Evolutionary conservation across 148 eudicot genomes (phyloP), one percentile per base, ranked within the genome.

Genomic region (Suaeda aralocaspica): DNA sequence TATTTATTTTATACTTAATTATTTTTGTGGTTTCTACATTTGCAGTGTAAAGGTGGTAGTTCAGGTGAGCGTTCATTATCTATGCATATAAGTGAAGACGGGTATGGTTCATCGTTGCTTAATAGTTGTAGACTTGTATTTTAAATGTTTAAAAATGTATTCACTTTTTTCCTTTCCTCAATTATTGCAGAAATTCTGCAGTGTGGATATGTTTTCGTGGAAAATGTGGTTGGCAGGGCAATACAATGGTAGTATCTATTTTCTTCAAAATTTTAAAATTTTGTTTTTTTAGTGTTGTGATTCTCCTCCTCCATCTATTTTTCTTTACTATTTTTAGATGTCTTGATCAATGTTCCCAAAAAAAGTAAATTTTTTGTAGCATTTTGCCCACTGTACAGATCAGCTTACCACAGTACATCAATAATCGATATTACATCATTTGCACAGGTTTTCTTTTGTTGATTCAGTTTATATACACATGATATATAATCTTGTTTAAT

Each of bases 211-310:
- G 96, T 69, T 77, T 77, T 69, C 83, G 93, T 59, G 91, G 81
- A 51, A 91, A 82, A 74, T 91, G 96, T 79, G 93, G 93, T 52
- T 91, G 96, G 96, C 82, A 55, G 60, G 96, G 96, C 72, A 74
- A 61, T 74, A 76, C 84, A 55, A 77, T 66, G 72, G 92, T 88
- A 74, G 55, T 16, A 29, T 6, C 46, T 5, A 44, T 9, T 25
- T 24, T 19, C 15, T 56, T 46, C 55, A 11, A 21, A 34, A 26
- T 25, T 50, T 15, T 49, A 49, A 14, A 25, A 55, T 21, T 34
- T 55, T 31, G 25, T 71, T 41, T 29, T 19, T 22, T 66, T 25
- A 25, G 11, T 26, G 9, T 28, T 41, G 18, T 14, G 12, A 3
- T 59, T 22, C 48, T 0, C 41, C 16, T 5, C 8, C 22, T 62